phyloP scores from a whole-genome alignment of 805 yeast genomes.

The Candida andamanensis region DNA sequence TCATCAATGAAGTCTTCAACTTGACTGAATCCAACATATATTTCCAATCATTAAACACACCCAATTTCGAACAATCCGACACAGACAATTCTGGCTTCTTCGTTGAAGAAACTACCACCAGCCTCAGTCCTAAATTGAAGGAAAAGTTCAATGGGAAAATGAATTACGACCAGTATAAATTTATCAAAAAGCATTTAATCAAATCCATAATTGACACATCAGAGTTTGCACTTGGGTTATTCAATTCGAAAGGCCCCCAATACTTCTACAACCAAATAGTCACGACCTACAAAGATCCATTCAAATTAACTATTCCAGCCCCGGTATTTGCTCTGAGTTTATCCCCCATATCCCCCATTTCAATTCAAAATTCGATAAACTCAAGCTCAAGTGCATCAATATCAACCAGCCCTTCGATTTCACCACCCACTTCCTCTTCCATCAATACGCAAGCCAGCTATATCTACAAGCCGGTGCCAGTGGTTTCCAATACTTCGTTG shows the following conservation, averaged over 20 bases:
- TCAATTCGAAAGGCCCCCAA: constrained; percentile 26
- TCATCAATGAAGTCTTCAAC: constrained; percentile 26
- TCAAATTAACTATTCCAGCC: constrained; percentile 5
- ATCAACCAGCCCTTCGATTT: neutral
- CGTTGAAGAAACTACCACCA: constrained; percentile 4
- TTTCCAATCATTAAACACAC: constrained; percentile 19
- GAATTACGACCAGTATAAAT: constrained; percentile 15
- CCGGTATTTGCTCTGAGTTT: too few species aligned
- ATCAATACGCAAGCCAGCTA: constrained; percentile 2
- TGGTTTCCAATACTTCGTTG: constrained; percentile 6
- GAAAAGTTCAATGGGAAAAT: constrained; percentile 3
- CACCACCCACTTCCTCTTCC: neutral
- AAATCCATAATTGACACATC: constrained; percentile 23
- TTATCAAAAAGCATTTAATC: constrained; percentile 22
- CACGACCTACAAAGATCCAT: constrained; percentile 9
- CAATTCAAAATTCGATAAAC: constrained; percentile 1
- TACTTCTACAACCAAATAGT: constrained; percentile 18
- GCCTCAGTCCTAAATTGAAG: neutral
- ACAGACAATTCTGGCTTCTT: constrained; percentile 8
- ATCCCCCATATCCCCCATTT: constrained; percentile 6
- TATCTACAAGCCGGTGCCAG: constrained; percentile 13
- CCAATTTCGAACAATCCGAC: constrained; percentile 4
- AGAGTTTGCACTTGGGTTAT: constrained; percentile 22
- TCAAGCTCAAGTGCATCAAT: neutral
- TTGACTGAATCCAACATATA: constrained; percentile 16